phyloP scores from a whole-genome alignment of 257 asterid species.

The Voacanga thouarsii region DNA sequence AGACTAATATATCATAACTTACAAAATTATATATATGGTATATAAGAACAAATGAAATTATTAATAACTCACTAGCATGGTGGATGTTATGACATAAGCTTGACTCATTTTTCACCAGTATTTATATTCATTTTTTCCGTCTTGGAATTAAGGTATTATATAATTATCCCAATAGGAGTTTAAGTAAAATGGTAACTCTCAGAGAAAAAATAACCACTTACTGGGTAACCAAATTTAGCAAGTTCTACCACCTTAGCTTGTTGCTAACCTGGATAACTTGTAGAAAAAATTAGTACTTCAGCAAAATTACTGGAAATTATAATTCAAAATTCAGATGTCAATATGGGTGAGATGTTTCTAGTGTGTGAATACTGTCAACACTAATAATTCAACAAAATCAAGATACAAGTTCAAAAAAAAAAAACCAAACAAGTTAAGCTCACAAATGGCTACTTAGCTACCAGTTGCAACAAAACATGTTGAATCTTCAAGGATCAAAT shows the following conservation, averaged over 20 bases:
- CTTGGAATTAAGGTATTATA: too few species aligned
- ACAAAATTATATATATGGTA: too few species aligned
- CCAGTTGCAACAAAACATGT: background rate
- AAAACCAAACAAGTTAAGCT: background rate
- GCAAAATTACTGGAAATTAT: background rate
- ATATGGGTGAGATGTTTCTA: background rate
- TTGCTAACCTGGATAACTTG: conserved; percentile 84
- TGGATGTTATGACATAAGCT: too few species aligned
- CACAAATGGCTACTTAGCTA: background rate
- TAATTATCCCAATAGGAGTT: background rate
- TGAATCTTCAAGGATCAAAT: background rate
- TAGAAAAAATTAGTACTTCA: conserved; percentile 19
- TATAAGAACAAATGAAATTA: too few species aligned
- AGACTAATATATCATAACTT: too few species aligned
- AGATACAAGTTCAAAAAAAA: conserved; percentile 10
- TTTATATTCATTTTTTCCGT: too few species aligned
- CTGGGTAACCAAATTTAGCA: conserved; percentile 90
- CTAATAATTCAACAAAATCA: background rate
- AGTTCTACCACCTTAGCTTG: conserved; percentile 73
- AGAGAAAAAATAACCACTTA: conserved; percentile 29
- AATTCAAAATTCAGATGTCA: background rate
- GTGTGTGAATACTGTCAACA: background rate
- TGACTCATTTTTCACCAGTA: too few species aligned
- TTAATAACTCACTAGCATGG: too few species aligned
- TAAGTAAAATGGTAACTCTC: background rate